phyloP scores from a whole-genome alignment of 345 rosid species.

The Laguncularia racemosa region DNA sequence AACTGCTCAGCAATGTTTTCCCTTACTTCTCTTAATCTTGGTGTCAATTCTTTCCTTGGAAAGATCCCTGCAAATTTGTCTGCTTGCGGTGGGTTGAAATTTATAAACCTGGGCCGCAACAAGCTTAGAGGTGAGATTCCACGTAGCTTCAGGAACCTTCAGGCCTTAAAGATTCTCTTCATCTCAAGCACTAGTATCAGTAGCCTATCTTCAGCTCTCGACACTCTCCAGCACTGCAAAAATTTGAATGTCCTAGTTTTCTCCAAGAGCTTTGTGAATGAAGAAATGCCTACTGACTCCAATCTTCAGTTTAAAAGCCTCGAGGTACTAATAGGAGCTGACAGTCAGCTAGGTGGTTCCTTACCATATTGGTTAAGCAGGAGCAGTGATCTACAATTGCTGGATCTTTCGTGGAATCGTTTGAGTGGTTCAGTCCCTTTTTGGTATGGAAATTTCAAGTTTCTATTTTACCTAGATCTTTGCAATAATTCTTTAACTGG shows the following conservation, averaged over 20 bases:
- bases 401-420: slow-evolving; percentile 17
- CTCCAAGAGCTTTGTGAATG: neutral
- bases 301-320: slow-evolving; percentile 11
- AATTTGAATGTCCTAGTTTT: slow-evolving; percentile 13
- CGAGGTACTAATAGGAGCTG: neutral
- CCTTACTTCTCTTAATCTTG: slow-evolving; percentile 11
- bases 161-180: slow-evolving; percentile 10
- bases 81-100: slow-evolving; percentile 9
- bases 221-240: slow-evolving; percentile 16
- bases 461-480: slow-evolving; percentile 23
- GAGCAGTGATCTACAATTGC: slow-evolving; percentile 3
- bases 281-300: slow-evolving; percentile 12
- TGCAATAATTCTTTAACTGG: slow-evolving; percentile 26
- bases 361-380: slow-evolving; percentile 15
- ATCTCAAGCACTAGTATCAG: slow-evolving; percentile 9
- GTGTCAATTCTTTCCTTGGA: slow-evolving; percentile 18
- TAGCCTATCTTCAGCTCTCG: slow-evolving; percentile 16
- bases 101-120: slow-evolving; percentile 9
- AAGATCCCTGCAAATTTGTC: slow-evolving; percentile 13
- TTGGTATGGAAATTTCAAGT: slow-evolving; percentile 9
- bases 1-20: slow-evolving; percentile 28
- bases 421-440: slow-evolving; percentile 12
- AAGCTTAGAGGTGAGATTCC: slow-evolving; percentile 13
- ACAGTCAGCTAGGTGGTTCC: slow-evolving; percentile 10
- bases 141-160: slow-evolving; percentile 20